A percentile compares a stretch with the other conserved stretches of the same genome.
phyloP scores from a whole-genome alignment of 495 filamentous ascomycete species.

The Aspergillus wentii region DNA sequence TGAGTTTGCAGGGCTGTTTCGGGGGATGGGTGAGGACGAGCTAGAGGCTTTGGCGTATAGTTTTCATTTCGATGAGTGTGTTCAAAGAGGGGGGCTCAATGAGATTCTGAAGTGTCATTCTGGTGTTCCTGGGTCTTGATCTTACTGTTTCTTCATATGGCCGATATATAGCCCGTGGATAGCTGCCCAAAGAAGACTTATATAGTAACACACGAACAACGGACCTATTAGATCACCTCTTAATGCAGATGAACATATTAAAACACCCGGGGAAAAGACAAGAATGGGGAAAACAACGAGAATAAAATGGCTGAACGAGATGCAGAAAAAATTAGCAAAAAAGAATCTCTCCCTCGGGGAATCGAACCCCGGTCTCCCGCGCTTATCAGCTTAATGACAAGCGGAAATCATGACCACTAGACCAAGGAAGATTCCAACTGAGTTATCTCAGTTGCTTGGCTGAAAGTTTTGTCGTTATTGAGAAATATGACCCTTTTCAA shows the following conservation, averaged over 20 bases:
- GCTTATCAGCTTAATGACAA: constrained; percentile 34
- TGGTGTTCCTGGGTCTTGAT: background rate
- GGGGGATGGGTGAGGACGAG: constrained; percentile 46
- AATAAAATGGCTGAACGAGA: no score
- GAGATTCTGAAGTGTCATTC: constrained; percentile 43
- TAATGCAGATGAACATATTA: no score
- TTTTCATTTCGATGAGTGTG: constrained; percentile 54
- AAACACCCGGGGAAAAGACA: no score
- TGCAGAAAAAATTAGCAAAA: no score
- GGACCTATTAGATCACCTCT: no score
- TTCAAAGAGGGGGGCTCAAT: constrained; percentile 53
- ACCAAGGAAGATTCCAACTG: constrained; percentile 9
- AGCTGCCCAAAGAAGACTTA: no score
- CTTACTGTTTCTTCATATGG: no score
- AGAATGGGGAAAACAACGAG: no score
- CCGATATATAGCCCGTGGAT: no score
- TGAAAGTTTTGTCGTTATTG: no score
- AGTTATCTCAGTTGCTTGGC: background rate
- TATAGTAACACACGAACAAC: no score
- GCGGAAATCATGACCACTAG: constrained; percentile 45
- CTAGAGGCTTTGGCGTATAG: constrained; percentile 52
- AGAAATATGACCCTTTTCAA: no score
- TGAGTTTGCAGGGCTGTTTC: constrained; percentile 56
- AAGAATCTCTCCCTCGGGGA: constrained; percentile 42
- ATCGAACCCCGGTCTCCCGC: constrained; percentile 53